Evolutionary conservation across 352 stramenopile genomes (phyloP).

Genomic region (Peronosclerospora sorghi): DNA sequence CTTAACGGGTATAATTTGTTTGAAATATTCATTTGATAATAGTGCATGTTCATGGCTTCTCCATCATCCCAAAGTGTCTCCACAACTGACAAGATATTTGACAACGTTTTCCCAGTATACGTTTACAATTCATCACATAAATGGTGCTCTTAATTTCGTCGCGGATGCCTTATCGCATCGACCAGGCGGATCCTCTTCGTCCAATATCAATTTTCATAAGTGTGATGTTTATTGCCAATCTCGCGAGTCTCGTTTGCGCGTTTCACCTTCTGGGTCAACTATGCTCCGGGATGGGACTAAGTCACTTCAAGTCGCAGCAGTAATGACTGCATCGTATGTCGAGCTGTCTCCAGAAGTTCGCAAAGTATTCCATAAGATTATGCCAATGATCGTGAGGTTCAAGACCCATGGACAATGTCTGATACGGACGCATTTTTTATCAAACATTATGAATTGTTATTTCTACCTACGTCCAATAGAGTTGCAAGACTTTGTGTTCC

Average conservation of each 20-base stretch:
- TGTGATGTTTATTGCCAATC: background rate
- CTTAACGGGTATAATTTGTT: conserved; percentile 2
- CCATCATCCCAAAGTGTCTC: conserved; percentile 1
- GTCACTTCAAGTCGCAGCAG: background rate
- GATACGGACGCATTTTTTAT: background rate
- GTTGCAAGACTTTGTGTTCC: background rate
- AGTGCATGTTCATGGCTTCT: conserved; percentile 1
- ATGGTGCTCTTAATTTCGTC: background rate
- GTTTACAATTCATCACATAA: background rate
- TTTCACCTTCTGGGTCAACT: background rate
- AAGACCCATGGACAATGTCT: background rate
- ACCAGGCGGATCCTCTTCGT: background rate
- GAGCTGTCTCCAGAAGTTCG: background rate
- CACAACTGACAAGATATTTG: background rate
- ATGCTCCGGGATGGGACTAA: no score
- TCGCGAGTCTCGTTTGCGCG: background rate
- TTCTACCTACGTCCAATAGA: background rate
- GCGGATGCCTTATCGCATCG: conserved; percentile 4
- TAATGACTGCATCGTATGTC: background rate
- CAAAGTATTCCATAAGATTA: background rate
- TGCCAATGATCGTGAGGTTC: background rate
- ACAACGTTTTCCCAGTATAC: background rate
- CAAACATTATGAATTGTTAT: background rate
- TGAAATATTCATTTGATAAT: conserved; percentile 3
- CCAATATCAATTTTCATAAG: background rate